phyloP scores from a whole-genome alignment of 495 filamentous ascomycete species.

The Neurospora pannonica region DNA sequence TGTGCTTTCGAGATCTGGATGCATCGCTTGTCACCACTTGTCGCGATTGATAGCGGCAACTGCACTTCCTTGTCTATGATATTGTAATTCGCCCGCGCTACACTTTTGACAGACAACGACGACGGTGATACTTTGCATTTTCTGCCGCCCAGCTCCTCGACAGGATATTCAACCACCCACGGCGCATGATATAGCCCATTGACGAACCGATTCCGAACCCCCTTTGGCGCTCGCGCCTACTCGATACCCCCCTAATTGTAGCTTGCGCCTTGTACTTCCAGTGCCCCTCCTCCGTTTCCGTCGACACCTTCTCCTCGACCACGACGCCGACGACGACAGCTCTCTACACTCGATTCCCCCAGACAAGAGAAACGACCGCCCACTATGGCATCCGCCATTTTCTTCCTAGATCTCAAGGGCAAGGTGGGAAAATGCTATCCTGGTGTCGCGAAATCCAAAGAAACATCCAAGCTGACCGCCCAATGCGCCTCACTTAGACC shows the following conservation, averaged over 20 bases:
- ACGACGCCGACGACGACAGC: background rate
- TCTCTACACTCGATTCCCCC: background rate
- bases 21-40: background rate
- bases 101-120: background rate
- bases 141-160: background rate
- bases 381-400: conserved; percentile 92
- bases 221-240: background rate
- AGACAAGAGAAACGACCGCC: conserved; percentile 10
- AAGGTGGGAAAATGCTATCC: conserved; percentile 52
- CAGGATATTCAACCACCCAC: background rate
- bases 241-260: background rate
- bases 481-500: conserved; percentile 49
- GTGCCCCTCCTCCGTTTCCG: background rate
- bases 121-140: background rate
- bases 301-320: conserved; percentile 1
- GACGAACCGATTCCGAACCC: background rate
- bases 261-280: background rate
- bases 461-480: background rate
- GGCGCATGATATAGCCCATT: conserved; percentile 5
- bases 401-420: conserved; percentile 99
- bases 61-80: background rate
- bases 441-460: background rate
- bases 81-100: background rate
- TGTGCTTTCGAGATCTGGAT: background rate
- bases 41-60: background rate